Conservation (phyloP, 2,329 filamentous ascomycete genomes). For the Camptophora hylomeconis region DNA sequence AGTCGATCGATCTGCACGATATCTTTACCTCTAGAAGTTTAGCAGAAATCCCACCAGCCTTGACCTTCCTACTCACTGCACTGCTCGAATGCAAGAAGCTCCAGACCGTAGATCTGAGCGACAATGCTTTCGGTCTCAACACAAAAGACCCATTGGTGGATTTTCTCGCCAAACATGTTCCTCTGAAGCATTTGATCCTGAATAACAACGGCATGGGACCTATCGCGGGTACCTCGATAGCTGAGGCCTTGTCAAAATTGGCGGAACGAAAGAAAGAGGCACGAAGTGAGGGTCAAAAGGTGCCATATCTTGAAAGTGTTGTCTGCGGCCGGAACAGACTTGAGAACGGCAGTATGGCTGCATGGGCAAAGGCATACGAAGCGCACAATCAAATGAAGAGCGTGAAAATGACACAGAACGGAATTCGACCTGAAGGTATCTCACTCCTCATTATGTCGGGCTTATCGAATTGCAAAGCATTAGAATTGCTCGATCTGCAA, state of each 20-base stretch:
- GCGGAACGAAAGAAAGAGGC: conserved; percentile 74
- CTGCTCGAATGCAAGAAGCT: conserved; percentile 77
- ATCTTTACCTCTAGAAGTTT: conserved; percentile 94
- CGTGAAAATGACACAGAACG: conserved; percentile 97
- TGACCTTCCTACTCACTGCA: conserved; percentile 72
- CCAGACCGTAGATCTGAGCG: conserved; percentile 86
- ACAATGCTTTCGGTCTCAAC: conserved; percentile 96
- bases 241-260: conserved; percentile 71
- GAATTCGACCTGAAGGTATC: conserved; percentile 89
- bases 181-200: conserved; percentile 84
- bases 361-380: conserved; percentile 80
- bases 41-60: conserved; percentile 81
- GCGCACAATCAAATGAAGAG: conserved; percentile 68
- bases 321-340: conserved; percentile 92
- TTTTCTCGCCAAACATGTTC: conserved; percentile 77
- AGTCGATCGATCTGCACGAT: conserved; percentile 80
- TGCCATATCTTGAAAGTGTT: conserved; percentile 84
- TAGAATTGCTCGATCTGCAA: conserved; percentile 77
- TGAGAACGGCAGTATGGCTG: conserved; percentile 90
- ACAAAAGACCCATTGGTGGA: conserved; percentile 84
- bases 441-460: conserved; percentile 67
- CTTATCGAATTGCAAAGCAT: conserved; percentile 52
- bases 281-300: conserved; percentile 47
- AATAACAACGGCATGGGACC: conserved; percentile 98
- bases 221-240: conserved; percentile 76